These are phyloP conservation scores for Mucor indicus DNA, from an alignment of 371 early-diverging fungal genomes.

Conservation along the genomic window DNA sequence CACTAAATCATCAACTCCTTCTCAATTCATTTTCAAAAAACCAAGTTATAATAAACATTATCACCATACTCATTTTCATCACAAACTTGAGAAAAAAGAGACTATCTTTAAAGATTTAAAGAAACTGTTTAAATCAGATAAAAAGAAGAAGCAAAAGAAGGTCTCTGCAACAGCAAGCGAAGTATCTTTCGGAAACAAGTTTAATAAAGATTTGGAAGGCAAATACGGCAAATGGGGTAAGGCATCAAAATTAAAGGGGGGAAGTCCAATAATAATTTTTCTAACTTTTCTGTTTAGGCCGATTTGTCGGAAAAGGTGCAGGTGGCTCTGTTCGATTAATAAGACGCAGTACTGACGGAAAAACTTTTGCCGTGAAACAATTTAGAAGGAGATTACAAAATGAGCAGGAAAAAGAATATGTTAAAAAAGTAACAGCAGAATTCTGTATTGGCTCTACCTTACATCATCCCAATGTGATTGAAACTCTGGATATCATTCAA, in stretches of 20 bases:
- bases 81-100: conserved; percentile 18
- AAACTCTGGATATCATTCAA: conserved; percentile 80
- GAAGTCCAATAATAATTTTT: too few relatives aligned
- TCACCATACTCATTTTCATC: conserved; percentile 41
- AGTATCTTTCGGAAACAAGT: conserved; percentile 22
- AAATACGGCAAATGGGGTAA: conserved; percentile 33
- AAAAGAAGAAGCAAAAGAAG: neutral
- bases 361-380: conserved; percentile 77
- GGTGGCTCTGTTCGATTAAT: conserved; percentile 73
- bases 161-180: neutral
- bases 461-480: conserved; percentile 85
- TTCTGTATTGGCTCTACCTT: conserved; percentile 79
- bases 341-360: conserved; percentile 47
- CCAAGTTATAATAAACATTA: conserved; percentile 37
- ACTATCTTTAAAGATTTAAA: conserved; percentile 12
- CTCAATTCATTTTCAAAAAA: conserved; percentile 40
- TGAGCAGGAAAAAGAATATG: conserved; percentile 74
- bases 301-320: conserved; percentile 71
- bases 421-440: conserved; percentile 82
- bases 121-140: conserved; percentile 2
- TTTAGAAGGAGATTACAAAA: conserved; percentile 67
- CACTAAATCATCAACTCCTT: conserved; percentile 22
- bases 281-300: conserved; percentile 25
- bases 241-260: too few relatives aligned
- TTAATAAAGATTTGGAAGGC: conserved; percentile 23